phyloP scores from a whole-genome alignment of 257 asterid genomes.

The Capsicum chinense region DNA sequence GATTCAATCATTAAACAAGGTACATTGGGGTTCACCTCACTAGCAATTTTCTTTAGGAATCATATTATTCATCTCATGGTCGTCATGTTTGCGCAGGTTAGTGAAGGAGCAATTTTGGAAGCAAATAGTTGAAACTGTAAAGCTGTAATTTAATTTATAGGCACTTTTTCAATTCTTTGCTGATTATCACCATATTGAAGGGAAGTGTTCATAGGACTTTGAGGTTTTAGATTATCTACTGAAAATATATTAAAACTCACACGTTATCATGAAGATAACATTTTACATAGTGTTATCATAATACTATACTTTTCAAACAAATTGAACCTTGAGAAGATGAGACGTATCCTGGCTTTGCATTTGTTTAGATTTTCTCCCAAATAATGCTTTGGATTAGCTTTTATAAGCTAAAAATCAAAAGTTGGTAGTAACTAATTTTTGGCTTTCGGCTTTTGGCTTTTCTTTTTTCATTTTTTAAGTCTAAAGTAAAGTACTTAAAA shows the following conservation, averaged over 20 bases:
- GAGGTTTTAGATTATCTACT: constrained; percentile 15
- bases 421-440: too few relatives aligned
- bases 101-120: constrained; percentile 18
- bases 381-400: too few relatives aligned
- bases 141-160: background rate
- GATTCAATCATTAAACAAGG: constrained; percentile 30
- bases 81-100: constrained; percentile 18
- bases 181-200: background rate
- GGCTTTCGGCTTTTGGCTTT: too few relatives aligned
- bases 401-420: too few relatives aligned
- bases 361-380: background rate
- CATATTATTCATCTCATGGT: constrained; percentile 14
- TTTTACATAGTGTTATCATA: constrained; percentile 18
- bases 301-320: background rate
- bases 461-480: too few relatives aligned
- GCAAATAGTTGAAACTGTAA: constrained; percentile 24
- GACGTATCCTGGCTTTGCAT: background rate
- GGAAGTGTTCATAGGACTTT: constrained; percentile 25
- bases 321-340: constrained; percentile 6
- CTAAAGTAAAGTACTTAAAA: too few relatives aligned
- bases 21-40: background rate
- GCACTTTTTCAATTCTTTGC: constrained; percentile 15
- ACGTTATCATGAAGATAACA: background rate
- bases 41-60: background rate
- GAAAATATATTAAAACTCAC: background rate